These are phyloP conservation scores for Pythium sp. DNA, from an alignment of 352 stramenopile species.

Conservation along the genomic window DNA sequence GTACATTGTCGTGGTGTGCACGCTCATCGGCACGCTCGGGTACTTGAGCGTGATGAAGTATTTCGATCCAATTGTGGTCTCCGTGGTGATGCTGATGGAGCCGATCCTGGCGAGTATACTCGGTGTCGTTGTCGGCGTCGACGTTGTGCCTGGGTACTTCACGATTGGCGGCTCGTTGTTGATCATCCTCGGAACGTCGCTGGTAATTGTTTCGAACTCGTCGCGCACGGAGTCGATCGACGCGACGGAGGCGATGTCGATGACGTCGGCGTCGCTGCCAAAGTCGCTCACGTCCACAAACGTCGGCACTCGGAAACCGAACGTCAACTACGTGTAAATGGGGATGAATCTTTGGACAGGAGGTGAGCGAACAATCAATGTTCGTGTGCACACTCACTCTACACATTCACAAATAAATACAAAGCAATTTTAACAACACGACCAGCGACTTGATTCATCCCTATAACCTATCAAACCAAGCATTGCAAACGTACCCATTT, in stretches of 20 bases:
- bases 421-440: not conserved
- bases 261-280: not conserved
- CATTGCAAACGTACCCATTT: not conserved
- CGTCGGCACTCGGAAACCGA: not conserved
- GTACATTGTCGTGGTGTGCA: constrained; percentile 87
- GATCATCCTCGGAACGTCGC: constrained; percentile 62
- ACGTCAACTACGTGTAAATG: constrained; percentile 2
- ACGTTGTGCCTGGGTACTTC: constrained; percentile 67
- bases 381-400: not conserved
- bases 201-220: constrained; percentile 75
- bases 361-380: not conserved
- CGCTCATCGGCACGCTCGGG: constrained; percentile 78
- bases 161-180: constrained; percentile 62
- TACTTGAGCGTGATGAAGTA: constrained; percentile 91
- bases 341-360: not conserved
- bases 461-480: not conserved
- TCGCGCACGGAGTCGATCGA: constrained; percentile 44
- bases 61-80: constrained; percentile 88
- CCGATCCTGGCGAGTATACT: constrained; percentile 76
- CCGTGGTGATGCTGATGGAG: constrained; percentile 89
- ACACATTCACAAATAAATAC: not conserved
- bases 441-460: not conserved
- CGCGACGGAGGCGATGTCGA: constrained; percentile 63
- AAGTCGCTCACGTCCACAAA: constrained; percentile 4
- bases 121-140: constrained; percentile 68